These are phyloP conservation scores for Begonia peltatifolia DNA, from an alignment of 306 rosid genomes.

Conservation along the genomic window DNA sequence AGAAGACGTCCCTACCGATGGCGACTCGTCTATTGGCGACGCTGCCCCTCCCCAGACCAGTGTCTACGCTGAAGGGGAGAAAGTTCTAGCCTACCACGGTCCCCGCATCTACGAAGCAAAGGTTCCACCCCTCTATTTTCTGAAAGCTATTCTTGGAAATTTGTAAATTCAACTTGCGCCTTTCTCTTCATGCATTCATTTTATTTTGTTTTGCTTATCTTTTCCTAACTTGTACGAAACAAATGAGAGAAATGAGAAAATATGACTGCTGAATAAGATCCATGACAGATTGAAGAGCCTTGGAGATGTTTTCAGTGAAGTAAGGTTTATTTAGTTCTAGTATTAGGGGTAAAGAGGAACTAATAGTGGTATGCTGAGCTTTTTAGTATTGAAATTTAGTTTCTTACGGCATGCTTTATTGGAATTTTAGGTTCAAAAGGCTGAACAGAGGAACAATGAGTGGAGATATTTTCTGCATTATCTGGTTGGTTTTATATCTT, in stretches of 20 bases:
- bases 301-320: background rate
- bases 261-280: background rate
- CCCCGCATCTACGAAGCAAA: conserved; percentile 95
- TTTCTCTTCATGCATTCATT: too few species aligned
- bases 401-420: background rate
- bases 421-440: conserved; percentile 61
- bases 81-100: conserved; percentile 80
- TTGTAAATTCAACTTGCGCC: background rate
- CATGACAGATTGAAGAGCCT: background rate
- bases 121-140: conserved; percentile 19
- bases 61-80: conserved; percentile 60
- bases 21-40: conserved; percentile 56
- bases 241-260: background rate
- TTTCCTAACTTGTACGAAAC: background rate
- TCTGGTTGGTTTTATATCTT: conserved; percentile 50
- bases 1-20: conserved; percentile 53
- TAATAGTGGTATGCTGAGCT: too few species aligned
- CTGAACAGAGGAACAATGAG: conserved; percentile 67
- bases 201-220: background rate
- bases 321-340: background rate
- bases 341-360: background rate
- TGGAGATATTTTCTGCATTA: conserved; percentile 97
- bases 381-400: too few species aligned
- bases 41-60: conserved; percentile 35
- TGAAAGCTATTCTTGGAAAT: background rate